phyloP scores from a whole-genome alignment of 2,329 filamentous ascomycete genomes.

The Ciborinia camelliae region DNA sequence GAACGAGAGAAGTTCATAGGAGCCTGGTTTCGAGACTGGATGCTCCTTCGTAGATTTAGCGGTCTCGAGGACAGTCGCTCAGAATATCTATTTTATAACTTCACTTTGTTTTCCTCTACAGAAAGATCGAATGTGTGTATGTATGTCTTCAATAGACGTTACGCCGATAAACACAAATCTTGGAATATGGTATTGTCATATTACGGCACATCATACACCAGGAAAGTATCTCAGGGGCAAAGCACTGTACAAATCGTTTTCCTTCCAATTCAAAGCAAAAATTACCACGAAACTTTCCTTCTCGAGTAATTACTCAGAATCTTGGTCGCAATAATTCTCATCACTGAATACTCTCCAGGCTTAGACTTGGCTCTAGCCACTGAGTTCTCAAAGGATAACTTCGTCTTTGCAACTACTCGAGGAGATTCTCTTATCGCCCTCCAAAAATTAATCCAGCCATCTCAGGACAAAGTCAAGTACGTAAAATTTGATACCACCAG shows the following conservation, averaged over 20 bases:
- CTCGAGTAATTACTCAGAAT: background rate
- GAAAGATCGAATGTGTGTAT: too few species aligned
- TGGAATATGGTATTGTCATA: too few species aligned
- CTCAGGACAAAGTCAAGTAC: background rate
- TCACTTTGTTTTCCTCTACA: too few species aligned
- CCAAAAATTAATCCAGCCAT: background rate
- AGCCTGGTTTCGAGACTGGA: conserved; percentile 36
- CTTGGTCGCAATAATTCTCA: background rate
- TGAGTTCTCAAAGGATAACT: background rate
- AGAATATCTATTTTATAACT: too few species aligned
- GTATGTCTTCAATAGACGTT: too few species aligned
- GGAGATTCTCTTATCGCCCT: background rate
- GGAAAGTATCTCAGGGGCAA: background rate
- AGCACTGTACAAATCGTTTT: background rate
- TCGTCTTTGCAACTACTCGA: background rate
- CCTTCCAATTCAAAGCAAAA: background rate
- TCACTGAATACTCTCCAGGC: background rate
- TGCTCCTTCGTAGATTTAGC: conserved; percentile 27
- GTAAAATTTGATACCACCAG: background rate
- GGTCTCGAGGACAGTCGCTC: too few species aligned
- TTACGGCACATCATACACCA: too few species aligned
- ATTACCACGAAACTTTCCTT: background rate
- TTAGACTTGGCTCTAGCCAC: background rate
- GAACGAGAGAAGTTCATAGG: conserved; percentile 37
- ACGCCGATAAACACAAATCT: too few species aligned